A percentile compares a stretch with the other conserved stretches of the same genome.
phyloP scores from a whole-genome alignment of 1,284 basidiomycete genomes.

The Leccinum subrobustum region DNA sequence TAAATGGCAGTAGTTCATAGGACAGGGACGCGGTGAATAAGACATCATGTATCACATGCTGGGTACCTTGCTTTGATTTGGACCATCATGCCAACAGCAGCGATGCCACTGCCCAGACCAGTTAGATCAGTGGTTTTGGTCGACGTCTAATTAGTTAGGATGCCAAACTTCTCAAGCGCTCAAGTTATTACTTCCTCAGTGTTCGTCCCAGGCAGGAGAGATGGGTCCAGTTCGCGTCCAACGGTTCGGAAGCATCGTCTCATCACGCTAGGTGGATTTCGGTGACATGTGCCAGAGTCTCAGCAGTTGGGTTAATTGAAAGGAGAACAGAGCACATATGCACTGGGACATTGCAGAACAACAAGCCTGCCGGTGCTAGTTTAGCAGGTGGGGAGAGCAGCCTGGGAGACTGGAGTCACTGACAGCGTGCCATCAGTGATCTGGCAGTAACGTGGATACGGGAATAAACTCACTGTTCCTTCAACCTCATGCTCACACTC shows the following conservation, averaged over 20 bases:
- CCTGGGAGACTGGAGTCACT: not conserved
- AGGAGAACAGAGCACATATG: too few relatives aligned
- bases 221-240: not conserved
- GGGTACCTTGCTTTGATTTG: not conserved
- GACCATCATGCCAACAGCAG: not conserved
- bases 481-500: conserved; percentile 13
- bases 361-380: not conserved
- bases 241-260: not conserved
- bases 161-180: not conserved
- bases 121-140: not conserved
- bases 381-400: not conserved
- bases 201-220: not conserved
- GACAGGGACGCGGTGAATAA: not conserved
- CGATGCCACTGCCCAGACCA: not conserved
- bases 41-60: not conserved
- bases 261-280: not conserved
- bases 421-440: not conserved
- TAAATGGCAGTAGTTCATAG: not conserved
- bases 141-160: not conserved
- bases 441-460: not conserved
- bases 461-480: not conserved
- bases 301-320: too few relatives aligned
- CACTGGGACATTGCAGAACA: too few relatives aligned
- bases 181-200: not conserved
- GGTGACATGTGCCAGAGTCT: not conserved